Evolutionary conservation across 176 grass and related monocot species (phyloP).

Genomic region (Bromus sterilis): DNA sequence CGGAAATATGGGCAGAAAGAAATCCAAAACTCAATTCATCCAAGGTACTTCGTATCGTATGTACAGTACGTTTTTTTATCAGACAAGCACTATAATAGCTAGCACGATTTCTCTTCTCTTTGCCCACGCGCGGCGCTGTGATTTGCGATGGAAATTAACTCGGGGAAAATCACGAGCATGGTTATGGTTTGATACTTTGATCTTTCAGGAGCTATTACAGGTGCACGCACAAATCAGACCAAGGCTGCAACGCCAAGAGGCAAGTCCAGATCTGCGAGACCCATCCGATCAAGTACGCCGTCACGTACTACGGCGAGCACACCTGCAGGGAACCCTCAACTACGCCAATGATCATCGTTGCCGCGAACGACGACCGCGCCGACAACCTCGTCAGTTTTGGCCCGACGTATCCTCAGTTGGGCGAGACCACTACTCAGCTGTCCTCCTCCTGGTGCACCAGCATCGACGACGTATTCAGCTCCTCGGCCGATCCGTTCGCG

Average conservation of each 20-base stretch:
- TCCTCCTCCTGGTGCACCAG: slow-evolving; percentile 22
- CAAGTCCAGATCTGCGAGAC: slow-evolving; percentile 45
- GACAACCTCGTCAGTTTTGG: slow-evolving; percentile 56
- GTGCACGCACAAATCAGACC: slow-evolving; percentile 63
- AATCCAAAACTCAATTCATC: slow-evolving; percentile 36
- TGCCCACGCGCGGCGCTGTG: neutral
- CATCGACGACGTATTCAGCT: slow-evolving; percentile 50
- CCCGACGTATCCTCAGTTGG: neutral
- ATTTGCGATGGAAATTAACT: neutral
- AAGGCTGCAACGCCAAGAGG: slow-evolving; percentile 49
- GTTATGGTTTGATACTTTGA: neutral
- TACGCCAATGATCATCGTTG: slow-evolving; percentile 29
- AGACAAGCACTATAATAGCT: neutral
- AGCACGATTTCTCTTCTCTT: neutral
- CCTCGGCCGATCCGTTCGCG: slow-evolving; percentile 27
- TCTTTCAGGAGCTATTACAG: slow-evolving; percentile 74
- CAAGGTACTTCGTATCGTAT: too few relatives aligned
- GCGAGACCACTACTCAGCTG: neutral
- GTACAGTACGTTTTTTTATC: neutral
- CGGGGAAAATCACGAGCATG: neutral
- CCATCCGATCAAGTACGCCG: slow-evolving; percentile 24
- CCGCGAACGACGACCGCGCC: neutral
- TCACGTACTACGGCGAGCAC: slow-evolving; percentile 71
- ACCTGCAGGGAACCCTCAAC: slow-evolving; percentile 44
- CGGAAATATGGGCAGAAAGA: slow-evolving; percentile 89